Base-by-base conservation (phyloP, 2,329 filamentous ascomycete genomes). In the Colletotrichum truncatum region DNA sequence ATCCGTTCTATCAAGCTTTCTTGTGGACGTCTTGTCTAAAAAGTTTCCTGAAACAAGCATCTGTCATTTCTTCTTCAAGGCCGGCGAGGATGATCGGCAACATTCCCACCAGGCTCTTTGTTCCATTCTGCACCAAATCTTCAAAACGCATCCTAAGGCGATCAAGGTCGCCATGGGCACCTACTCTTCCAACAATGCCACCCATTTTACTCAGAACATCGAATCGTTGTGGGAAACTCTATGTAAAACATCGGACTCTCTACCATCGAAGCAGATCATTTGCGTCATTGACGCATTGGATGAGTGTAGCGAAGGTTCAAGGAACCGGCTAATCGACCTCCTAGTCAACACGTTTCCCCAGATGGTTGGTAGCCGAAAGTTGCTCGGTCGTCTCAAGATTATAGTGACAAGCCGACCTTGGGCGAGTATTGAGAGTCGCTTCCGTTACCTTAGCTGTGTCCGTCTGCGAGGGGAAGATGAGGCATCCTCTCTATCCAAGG, bases 21-120 rank as follows among this genome's bases (percentile, higher is more conserved):
- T 67, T 18, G 43, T 54, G 14, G 64, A 64, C 1, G 2, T 39
- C 0, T 11, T 64, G 4, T 32, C 41, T 4, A 1, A 25, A 12
- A 6, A 45, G 0, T 1, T 16, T 7, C 26, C 10, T 0, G 45
- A 64, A 3, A 18, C 53, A 2, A 63, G 46, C 0, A 36, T 68
- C 2, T 54, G 66, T 28, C 58, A 57, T 6, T 68, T 68, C 4
- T 68, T 68, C 36, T 68, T 68, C 53, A 68, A 59, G 10, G 59
- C 52, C 0, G 65, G 65, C 26, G 28, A 51, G 18, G 61, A 46
- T 4, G 34, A n/a, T 0, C 60, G 53, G 8, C 49, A 28, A 10
- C 18, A 55, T 1, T 14, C 51, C 2, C 11, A 48, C 2, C 32
- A 49, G 12, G 63, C 63, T 3, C 57, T 68, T 0, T 66, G 66